Percentiles rank a stretch among this genome's conserved stretches.
phyloP scores from a whole-genome alignment of 371 early-diverging fungal genomes.

The Circinella minor region DNA sequence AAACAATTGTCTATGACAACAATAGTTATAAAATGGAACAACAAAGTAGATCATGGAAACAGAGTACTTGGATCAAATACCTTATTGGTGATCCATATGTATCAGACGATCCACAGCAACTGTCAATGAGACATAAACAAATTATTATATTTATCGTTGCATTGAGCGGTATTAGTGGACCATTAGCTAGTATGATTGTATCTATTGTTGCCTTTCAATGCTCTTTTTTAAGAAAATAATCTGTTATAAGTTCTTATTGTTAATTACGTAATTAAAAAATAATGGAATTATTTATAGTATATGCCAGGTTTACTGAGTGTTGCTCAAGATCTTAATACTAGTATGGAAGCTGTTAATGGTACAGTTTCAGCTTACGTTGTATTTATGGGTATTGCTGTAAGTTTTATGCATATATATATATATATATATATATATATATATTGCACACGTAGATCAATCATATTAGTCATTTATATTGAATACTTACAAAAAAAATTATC shows the following conservation, averaged over 20 bases:
- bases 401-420: not conserved
- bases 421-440: no score
- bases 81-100: conserved; percentile 23
- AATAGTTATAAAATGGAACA: not conserved
- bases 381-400: conserved; percentile 37
- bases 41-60: not conserved
- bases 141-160: conserved; percentile 34
- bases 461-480: not conserved
- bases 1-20: conserved; percentile 1
- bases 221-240: no score
- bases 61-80: conserved; percentile 17
- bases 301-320: conserved; percentile 47
- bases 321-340: conserved; percentile 37
- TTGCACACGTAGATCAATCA: not conserved
- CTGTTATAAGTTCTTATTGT: no score
- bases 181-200: conserved; percentile 38
- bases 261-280: no score
- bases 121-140: conserved; percentile 39
- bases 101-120: conserved; percentile 40
- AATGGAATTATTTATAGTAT: conserved; percentile 12
- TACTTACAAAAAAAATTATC: conserved; percentile 1
- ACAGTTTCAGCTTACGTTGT: conserved; percentile 45
- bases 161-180: conserved; percentile 35
- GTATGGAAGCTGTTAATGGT: conserved; percentile 35
- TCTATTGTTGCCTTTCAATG: no score